Evolutionary conservation across 2,329 filamentous ascomycete genomes (phyloP).

Genomic region (Cytospora paraplurivora): DNA sequence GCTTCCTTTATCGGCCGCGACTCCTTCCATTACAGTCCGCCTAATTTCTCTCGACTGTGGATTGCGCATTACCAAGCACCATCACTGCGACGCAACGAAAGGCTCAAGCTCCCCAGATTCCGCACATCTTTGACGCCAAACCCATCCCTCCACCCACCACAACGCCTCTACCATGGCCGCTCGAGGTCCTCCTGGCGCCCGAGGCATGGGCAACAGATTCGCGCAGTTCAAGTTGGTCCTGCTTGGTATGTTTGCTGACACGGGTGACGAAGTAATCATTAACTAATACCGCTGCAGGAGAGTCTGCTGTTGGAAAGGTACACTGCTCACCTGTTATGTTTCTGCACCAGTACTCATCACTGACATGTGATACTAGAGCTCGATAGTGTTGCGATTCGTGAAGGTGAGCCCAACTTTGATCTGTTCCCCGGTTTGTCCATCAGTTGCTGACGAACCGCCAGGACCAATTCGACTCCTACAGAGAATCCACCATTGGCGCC

Average conservation of each 20-base stretch:
- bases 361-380: conserved; percentile 66
- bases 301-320: conserved; percentile 99
- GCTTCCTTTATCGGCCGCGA: neutral
- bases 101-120: conserved; percentile 15
- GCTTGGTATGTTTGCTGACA: conserved; percentile 67
- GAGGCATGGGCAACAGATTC: conserved; percentile 78
- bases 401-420: conserved; percentile 62
- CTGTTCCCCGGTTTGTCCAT: neutral
- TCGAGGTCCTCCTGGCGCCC: conserved; percentile 66
- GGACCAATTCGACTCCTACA: conserved; percentile 98
- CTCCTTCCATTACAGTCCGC: conserved; percentile 3
- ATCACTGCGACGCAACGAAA: conserved; percentile 10
- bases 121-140: conserved; percentile 30
- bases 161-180: conserved; percentile 70
- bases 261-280: conserved; percentile 18
- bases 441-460: conserved; percentile 41
- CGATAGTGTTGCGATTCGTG: conserved; percentile 95
- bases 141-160: conserved; percentile 25
- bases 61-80: conserved; percentile 18
- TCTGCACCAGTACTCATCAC: conserved; percentile 26
- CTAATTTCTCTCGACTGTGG: conserved; percentile 4
- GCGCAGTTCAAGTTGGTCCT: conserved; percentile 99
- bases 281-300: conserved; percentile 64
- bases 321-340: conserved; percentile 25
- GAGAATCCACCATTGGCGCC: conserved; percentile 96